These are phyloP conservation scores for Coccomyxa sp. DNA, from an alignment of 139 green algal genomes.

Conservation along the genomic window DNA sequence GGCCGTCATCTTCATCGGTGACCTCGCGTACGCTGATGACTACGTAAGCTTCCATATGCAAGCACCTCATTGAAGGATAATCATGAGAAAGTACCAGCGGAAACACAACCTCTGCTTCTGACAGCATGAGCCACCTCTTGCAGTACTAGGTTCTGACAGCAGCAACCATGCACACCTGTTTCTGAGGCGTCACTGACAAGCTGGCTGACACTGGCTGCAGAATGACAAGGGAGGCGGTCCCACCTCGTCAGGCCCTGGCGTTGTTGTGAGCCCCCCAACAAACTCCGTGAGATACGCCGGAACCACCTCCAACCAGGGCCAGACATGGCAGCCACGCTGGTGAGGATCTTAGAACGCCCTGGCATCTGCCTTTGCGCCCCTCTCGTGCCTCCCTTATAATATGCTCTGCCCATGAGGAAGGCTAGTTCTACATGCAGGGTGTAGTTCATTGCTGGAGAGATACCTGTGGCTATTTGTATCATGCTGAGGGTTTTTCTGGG, in stretches of 20 bases:
- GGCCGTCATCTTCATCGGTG: background rate
- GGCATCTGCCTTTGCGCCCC: background rate
- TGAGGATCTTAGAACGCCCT: too few relatives aligned
- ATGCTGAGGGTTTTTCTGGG: too few relatives aligned
- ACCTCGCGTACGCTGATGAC: conserved; percentile 1
- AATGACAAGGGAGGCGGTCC: background rate
- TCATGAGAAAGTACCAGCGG: background rate
- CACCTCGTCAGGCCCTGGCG: too few relatives aligned
- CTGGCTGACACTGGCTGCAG: too few relatives aligned
- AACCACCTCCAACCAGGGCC: background rate
- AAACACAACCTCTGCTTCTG: background rate
- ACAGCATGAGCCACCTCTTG: background rate
- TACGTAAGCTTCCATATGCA: background rate
- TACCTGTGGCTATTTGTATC: background rate
- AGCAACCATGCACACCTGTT: too few relatives aligned
- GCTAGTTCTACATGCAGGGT: background rate
- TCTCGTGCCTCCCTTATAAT: background rate
- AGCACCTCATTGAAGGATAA: background rate
- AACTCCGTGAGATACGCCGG: background rate
- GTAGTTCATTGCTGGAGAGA: too few relatives aligned
- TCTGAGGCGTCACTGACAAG: too few relatives aligned
- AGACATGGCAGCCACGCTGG: background rate
- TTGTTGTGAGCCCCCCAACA: too few relatives aligned
- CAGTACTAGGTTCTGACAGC: too few relatives aligned
- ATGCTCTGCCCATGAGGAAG: background rate